Evolutionary conservation across 495 filamentous ascomycete species (phyloP), one percentile per base, ranked within the genome.

Genomic region (Poronia punctata): DNA sequence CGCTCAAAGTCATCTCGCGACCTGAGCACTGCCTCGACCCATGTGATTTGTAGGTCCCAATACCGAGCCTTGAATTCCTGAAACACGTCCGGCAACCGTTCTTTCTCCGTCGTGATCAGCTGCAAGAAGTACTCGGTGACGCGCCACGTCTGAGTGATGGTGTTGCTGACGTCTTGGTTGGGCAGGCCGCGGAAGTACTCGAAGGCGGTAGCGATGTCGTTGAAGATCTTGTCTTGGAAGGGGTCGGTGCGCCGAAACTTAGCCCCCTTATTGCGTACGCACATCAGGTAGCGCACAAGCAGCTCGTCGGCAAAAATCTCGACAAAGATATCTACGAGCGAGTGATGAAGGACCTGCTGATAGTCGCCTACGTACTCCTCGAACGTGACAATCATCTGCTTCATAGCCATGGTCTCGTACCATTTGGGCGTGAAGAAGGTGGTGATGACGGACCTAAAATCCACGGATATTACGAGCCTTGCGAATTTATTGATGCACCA

Each of bases 291-390:
- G 21, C 77, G 72, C 14, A 88, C 76, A 2, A 96, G 79, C 20
- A 96, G 78, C 56, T 88, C 84, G 58, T 96, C 88, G 19, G 87
- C 79, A 21, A 99, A 70, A 61, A 95, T 90, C 60, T 95, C 88
- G 56, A 92, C 76, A 52, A 80, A 78, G 52, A 97, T 88, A 56
- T 95, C 90, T 36, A 84, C 75, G 2, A 99, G 76, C 9, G 82
- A 84, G 38, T 83, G 78, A 61, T 94, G 86, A 12, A 97, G 72
- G 15, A 89, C 84, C 22, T 71, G 68, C 23, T 72, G 64, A 69
- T 95, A 93, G 60, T 97, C 92, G 55, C 70, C 61, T 40, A 96
- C 76, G 62, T 99, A 99, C 60, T 95, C 90, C 45, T 93, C 84
- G 51, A 97, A 87, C 1, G 92, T 99, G 21, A 80, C 84, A 17